Conservation (phyloP, 2,329 filamentous ascomycete species). For the Paracoccidioides brasiliensis region DNA sequence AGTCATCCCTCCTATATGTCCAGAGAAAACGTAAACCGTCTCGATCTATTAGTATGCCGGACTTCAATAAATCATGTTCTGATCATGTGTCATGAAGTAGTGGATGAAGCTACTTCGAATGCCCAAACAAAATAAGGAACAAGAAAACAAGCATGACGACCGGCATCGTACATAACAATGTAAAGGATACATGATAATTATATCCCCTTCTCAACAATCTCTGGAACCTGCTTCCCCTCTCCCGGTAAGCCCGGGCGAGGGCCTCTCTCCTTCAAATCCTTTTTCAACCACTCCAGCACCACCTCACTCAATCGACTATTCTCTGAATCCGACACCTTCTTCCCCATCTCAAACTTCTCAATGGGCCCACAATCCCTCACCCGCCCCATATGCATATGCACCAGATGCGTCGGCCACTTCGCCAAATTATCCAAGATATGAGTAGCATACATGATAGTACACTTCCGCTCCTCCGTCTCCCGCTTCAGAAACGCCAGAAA, state of each 20-base stretch:
- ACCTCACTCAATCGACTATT: slow-evolving; percentile 80
- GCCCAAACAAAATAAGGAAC: not conserved
- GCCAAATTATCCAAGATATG: slow-evolving; percentile 94
- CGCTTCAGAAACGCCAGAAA: slow-evolving; percentile 76
- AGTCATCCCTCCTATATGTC: too few species aligned
- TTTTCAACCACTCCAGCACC: slow-evolving; percentile 73
- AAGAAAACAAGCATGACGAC: not conserved
- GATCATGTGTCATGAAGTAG: not conserved
- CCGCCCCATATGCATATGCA: slow-evolving; percentile 83
- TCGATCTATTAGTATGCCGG: too few species aligned
- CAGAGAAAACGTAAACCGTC: too few species aligned
- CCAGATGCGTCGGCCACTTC: slow-evolving; percentile 86
- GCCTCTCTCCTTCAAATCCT: slow-evolving; percentile 66
- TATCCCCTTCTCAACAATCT: slow-evolving; percentile 7
- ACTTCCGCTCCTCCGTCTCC: slow-evolving; percentile 70
- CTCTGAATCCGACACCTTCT: slow-evolving; percentile 43
- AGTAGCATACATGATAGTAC: slow-evolving; percentile 93
- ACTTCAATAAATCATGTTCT: not conserved
- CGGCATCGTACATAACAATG: slow-evolving; percentile 9
- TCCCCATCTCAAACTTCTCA: slow-evolving; percentile 50
- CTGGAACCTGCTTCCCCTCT: slow-evolving; percentile 21
- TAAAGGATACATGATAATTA: slow-evolving; percentile 11
- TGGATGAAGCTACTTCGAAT: not conserved
- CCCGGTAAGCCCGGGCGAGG: slow-evolving; percentile 52
- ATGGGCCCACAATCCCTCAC: slow-evolving; percentile 78